These are phyloP conservation scores for Penicillium italicum DNA, from an alignment of 2,329 filamentous ascomycete genomes.

Conservation along the genomic window DNA sequence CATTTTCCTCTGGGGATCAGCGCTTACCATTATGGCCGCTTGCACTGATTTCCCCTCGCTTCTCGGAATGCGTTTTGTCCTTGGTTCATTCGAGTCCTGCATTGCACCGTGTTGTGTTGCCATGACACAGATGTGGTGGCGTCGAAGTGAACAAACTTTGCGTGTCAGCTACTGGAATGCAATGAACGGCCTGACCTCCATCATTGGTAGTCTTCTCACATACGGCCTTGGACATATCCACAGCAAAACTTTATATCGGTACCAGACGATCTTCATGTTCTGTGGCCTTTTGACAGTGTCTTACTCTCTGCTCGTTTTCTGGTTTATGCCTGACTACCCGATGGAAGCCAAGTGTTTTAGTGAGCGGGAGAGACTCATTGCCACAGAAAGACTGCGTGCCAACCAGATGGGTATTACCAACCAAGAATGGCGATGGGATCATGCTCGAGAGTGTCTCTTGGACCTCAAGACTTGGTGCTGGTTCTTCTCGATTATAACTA, in stretches of 20 bases:
- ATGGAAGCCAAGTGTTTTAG: constrained; percentile 49
- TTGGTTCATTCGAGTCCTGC: constrained; percentile 39
- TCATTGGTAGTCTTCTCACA: constrained; percentile 55
- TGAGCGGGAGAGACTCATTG: constrained; percentile 33
- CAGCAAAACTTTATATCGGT: constrained; percentile 39
- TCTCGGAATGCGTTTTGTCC: constrained; percentile 45
- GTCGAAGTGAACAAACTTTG: constrained; percentile 56
- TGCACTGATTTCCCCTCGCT: constrained; percentile 49
- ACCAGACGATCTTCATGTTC: constrained; percentile 53
- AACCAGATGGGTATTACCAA: constrained; percentile 56
- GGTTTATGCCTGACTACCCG: constrained; percentile 51
- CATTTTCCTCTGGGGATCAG: constrained; percentile 53
- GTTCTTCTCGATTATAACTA: constrained; percentile 27
- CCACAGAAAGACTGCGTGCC: constrained; percentile 52
- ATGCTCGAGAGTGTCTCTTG: constrained; percentile 38
- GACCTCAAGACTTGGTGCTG: constrained; percentile 40
- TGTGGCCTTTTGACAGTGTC: constrained; percentile 52
- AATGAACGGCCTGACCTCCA: constrained; percentile 59
- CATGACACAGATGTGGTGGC: constrained; percentile 62
- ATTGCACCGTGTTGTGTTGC: constrained; percentile 53
- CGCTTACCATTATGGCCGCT: constrained; percentile 51
- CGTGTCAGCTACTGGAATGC: constrained; percentile 58
- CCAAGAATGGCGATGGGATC: constrained; percentile 51
- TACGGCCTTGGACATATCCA: constrained; percentile 59
- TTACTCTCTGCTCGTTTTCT: constrained; percentile 46